A percentile compares a stretch with the other conserved stretches of the same genome.
phyloP scores from a whole-genome alignment of 2,329 filamentous ascomycete genomes.

The Talaromyces sp. region DNA sequence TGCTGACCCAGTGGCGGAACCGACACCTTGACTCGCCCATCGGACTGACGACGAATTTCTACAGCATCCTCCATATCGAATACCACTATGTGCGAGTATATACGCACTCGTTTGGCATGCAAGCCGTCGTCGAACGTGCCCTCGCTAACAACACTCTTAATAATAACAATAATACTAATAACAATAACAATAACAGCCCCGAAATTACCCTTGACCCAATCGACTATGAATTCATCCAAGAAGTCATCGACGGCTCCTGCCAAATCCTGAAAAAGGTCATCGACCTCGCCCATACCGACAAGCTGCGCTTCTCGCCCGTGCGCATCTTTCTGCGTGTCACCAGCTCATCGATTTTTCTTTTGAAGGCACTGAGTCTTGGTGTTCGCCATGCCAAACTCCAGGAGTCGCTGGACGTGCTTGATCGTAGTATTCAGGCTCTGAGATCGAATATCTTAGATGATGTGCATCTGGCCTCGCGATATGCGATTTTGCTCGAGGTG shows the following conservation, averaged over 20 bases:
- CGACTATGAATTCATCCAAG: slow-evolving; percentile 54
- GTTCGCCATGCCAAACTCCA: slow-evolving; percentile 47
- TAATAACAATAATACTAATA: slow-evolving; percentile 7
- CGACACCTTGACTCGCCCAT: slow-evolving; percentile 28
- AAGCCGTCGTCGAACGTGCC: slow-evolving; percentile 54
- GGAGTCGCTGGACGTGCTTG: slow-evolving; percentile 45
- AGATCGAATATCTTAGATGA: slow-evolving; percentile 48
- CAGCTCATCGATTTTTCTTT: slow-evolving; percentile 52
- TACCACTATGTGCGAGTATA: slow-evolving; percentile 46
- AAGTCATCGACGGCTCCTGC: slow-evolving; percentile 52
- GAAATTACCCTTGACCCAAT: slow-evolving; percentile 35
- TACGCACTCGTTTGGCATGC: slow-evolving; percentile 48
- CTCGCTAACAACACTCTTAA: slow-evolving; percentile 29
- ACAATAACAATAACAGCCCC: neutral
- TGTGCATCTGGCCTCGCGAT: slow-evolving; percentile 49
- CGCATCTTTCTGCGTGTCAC: slow-evolving; percentile 52
- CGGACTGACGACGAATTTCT: slow-evolving; percentile 25
- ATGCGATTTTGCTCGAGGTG: slow-evolving; percentile 47
- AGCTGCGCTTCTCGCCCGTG: slow-evolving; percentile 50
- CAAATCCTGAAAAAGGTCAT: slow-evolving; percentile 49
- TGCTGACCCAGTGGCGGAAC: slow-evolving; percentile 35
- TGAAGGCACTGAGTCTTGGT: slow-evolving; percentile 48
- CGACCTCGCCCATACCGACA: slow-evolving; percentile 42
- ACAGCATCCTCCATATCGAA: slow-evolving; percentile 51
- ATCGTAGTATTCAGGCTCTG: slow-evolving; percentile 46